A percentile compares a stretch with the other conserved stretches of the same genome.
phyloP scores from a whole-genome alignment of 1,284 basidiomycete genomes.

The Veloporphyrellus conicus region DNA sequence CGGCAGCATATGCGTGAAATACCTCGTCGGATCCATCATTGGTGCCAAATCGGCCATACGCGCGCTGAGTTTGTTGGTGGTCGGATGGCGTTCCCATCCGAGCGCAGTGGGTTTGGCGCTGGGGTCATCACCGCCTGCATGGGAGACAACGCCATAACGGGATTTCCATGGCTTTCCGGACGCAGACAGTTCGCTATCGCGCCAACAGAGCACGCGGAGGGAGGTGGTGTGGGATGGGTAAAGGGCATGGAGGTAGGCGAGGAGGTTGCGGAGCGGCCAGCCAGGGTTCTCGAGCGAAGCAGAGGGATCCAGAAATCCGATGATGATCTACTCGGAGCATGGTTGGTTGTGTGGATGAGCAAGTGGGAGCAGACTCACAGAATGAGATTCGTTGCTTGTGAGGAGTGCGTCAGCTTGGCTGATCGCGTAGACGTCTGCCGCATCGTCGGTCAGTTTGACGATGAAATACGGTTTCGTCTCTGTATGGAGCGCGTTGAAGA shows the following conservation, averaged over 20 bases:
- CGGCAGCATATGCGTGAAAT: neutral
- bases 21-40: slow-evolving; percentile 90
- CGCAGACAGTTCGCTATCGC: slow-evolving; percentile 52
- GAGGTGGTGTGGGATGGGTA: slow-evolving; percentile 47
- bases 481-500: slow-evolving; percentile 47
- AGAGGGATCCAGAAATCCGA: slow-evolving; percentile 88
- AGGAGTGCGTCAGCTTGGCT: slow-evolving; percentile 58
- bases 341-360: slow-evolving; percentile 1
- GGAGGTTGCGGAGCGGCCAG: slow-evolving; percentile 92
- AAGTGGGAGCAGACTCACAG: slow-evolving; percentile 32
- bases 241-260: slow-evolving; percentile 69
- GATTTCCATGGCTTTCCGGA: slow-evolving; percentile 52
- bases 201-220: slow-evolving; percentile 73
- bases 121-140: slow-evolving; percentile 14
- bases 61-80: slow-evolving; percentile 78
- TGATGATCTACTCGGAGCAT: slow-evolving; percentile 43
- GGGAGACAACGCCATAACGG: slow-evolving; percentile 52
- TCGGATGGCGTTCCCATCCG: slow-evolving; percentile 90
- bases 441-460: slow-evolving; percentile 37
- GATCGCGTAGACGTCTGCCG: slow-evolving; percentile 47
- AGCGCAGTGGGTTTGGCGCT: slow-evolving; percentile 59
- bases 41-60: slow-evolving; percentile 89
- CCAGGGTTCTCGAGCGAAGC: slow-evolving; percentile 75
- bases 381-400: slow-evolving; percentile 35
- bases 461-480: slow-evolving; percentile 57